Evolutionary conservation across 1,284 basidiomycete genomes (phyloP).

Genomic region (Cryptococcus hybrid): DNA sequence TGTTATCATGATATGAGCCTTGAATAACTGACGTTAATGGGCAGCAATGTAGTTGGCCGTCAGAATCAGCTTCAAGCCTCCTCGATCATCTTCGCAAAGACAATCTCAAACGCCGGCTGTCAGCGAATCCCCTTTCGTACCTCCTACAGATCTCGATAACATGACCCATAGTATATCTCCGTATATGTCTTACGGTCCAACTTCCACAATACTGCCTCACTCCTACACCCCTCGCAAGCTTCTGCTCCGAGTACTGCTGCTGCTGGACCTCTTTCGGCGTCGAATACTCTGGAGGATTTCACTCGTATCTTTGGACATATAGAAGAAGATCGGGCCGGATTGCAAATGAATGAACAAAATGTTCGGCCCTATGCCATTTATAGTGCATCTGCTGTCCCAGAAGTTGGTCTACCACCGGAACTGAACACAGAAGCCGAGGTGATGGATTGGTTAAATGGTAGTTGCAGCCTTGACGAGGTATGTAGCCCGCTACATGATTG

Average conservation of each 20-base stretch:
- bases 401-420: not conserved
- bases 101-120: too few relatives aligned
- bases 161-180: too few relatives aligned
- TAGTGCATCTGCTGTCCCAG: not conserved
- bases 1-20: not conserved
- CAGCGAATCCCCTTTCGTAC: not conserved
- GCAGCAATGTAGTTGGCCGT: constrained; percentile 29
- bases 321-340: not conserved
- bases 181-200: not conserved
- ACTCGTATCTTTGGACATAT: constrained; percentile 15
- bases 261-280: not conserved
- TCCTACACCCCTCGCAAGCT: not conserved
- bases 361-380: too few relatives aligned
- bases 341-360: not conserved
- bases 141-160: not conserved
- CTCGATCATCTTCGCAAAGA: not conserved
- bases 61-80: constrained; percentile 3
- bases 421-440: constrained; percentile 3
- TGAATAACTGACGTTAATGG: not conserved
- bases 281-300: constrained; percentile 15
- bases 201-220: not conserved
- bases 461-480: constrained; percentile 26
- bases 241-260: not conserved
- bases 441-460: constrained; percentile 11
- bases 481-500: not conserved